A percentile compares a stretch with the other conserved stretches of the same genome.
These are phyloP conservation scores for Trichoderma orchidacearum DNA, from an alignment of 495 filamentous ascomycete genomes.

Conservation along the genomic window DNA sequence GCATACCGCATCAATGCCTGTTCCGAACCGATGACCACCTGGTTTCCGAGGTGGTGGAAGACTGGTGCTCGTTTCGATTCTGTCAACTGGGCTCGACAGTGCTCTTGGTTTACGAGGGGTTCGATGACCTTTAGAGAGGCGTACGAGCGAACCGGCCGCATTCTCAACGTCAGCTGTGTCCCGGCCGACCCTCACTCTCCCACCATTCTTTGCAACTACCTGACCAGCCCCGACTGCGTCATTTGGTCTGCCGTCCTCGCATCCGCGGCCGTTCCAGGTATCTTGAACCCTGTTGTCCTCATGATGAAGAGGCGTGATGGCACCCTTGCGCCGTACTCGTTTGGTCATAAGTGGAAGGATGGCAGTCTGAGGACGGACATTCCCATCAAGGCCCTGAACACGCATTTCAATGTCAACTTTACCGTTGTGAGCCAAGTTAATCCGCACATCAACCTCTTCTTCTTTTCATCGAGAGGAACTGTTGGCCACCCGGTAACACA, in stretches of 20 bases:
- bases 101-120: conserved; percentile 79
- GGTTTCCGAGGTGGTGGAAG: conserved; percentile 74
- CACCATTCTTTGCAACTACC: conserved; percentile 82
- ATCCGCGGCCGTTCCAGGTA: conserved; percentile 90
- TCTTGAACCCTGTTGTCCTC: conserved; percentile 87
- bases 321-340: conserved; percentile 65
- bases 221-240: conserved; percentile 90
- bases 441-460: conserved; percentile 95
- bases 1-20: conserved; percentile 78
- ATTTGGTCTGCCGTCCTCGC: conserved; percentile 96
- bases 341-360: conserved; percentile 98
- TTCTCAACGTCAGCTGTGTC: conserved; percentile 93
- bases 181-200: conserved; percentile 91
- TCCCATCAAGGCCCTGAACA: conserved; percentile 80
- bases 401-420: conserved; percentile 97
- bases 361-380: conserved; percentile 89
- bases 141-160: conserved; percentile 84
- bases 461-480: conserved; percentile 84
- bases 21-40: conserved; percentile 58
- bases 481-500: conserved; percentile 93
- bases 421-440: conserved; percentile 94
- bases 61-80: conserved; percentile 92
- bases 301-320: conserved; percentile 85
- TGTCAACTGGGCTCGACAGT: conserved; percentile 75
- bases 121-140: conserved; percentile 90